A percentile compares a stretch with the other conserved stretches of the same genome.
These are phyloP conservation scores for Picocystis salinarum DNA, from an alignment of 139 green algal genomes.

Conservation along the genomic window DNA sequence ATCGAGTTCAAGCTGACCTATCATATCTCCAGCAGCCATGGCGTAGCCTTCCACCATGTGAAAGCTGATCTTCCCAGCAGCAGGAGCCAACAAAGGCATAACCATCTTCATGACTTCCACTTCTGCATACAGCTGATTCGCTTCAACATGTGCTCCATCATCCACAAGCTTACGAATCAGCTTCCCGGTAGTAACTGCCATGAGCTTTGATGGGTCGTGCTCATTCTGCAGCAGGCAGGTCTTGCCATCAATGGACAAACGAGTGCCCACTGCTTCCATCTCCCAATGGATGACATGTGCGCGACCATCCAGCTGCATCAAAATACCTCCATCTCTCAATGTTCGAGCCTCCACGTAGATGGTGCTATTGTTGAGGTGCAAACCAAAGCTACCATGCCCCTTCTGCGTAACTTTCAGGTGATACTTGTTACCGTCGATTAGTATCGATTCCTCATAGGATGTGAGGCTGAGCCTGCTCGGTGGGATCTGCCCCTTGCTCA, in stretches of 20 bases:
- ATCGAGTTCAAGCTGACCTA: constrained; percentile 57
- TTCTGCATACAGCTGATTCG: constrained; percentile 57
- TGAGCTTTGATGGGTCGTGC: constrained; percentile 39
- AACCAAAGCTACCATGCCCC: constrained; percentile 8
- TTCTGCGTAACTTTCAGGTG: constrained; percentile 22
- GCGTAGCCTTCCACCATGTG: constrained; percentile 43
- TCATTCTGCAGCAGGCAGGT: constrained; percentile 80
- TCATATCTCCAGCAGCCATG: constrained; percentile 51
- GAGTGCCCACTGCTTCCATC: constrained; percentile 69
- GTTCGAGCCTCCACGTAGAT: constrained; percentile 55
- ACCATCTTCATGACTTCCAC: constrained; percentile 92
- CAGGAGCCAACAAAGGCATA: constrained; percentile 58
- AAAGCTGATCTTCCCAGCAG: constrained; percentile 33
- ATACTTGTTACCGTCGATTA: constrained; percentile 23
- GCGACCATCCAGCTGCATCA: constrained; percentile 70
- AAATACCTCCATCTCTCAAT: constrained; percentile 75
- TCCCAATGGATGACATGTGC: constrained; percentile 82
- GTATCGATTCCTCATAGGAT: constrained; percentile 31
- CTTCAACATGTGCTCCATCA: constrained; percentile 36
- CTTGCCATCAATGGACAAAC: constrained; percentile 68
- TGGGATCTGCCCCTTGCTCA: constrained; percentile 87
- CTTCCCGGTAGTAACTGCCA: constrained; percentile 46
- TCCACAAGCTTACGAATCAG: constrained; percentile 57
- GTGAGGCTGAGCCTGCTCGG: constrained; percentile 50
- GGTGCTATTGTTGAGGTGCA: constrained; percentile 15